Percentiles rank a stretch among this genome's conserved stretches.
phyloP scores from a whole-genome alignment of 2,329 filamentous ascomycete species.

The Shiraia sp. region DNA sequence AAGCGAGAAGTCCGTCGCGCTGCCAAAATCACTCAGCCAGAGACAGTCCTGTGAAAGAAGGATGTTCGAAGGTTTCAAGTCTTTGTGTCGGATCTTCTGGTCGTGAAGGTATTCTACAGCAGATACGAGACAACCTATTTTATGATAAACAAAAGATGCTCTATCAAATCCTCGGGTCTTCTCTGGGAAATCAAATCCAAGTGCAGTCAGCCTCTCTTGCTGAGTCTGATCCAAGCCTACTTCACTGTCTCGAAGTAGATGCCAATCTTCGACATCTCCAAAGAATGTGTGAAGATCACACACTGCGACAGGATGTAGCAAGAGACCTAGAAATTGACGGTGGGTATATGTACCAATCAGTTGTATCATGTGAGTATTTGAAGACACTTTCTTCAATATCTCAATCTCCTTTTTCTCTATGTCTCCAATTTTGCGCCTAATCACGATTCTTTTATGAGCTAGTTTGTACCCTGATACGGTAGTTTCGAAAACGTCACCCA shows the following conservation, averaged over 20 bases:
- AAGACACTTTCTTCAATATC: constrained; percentile 21
- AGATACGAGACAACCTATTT: constrained; percentile 20
- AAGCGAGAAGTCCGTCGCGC: constrained; percentile 25
- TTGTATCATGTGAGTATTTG: constrained; percentile 22
- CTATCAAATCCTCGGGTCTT: background rate
- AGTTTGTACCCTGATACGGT: constrained; percentile 11
- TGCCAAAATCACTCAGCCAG: constrained; percentile 28
- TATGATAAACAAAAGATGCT: constrained; percentile 8
- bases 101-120: constrained; percentile 24
- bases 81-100: constrained; percentile 25
- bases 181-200: constrained; percentile 5
- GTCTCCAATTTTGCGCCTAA: constrained; percentile 11
- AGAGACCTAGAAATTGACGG: constrained; percentile 15
- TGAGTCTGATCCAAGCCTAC: constrained; percentile 2
- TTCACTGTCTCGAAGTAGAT: too few relatives aligned
- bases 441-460: constrained; percentile 22
- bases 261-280: constrained; percentile 20
- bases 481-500: constrained; percentile 25
- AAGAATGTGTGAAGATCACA: constrained; percentile 25
- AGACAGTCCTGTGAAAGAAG: constrained; percentile 13
- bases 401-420: constrained; percentile 24
- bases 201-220: constrained; percentile 3
- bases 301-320: constrained; percentile 21
- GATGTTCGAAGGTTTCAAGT: constrained; percentile 27
- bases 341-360: constrained; percentile 28